These are phyloP conservation scores for Ceratocystis huliohia DNA, from an alignment of 2,329 filamentous ascomycete genomes.

Conservation along the genomic window DNA sequence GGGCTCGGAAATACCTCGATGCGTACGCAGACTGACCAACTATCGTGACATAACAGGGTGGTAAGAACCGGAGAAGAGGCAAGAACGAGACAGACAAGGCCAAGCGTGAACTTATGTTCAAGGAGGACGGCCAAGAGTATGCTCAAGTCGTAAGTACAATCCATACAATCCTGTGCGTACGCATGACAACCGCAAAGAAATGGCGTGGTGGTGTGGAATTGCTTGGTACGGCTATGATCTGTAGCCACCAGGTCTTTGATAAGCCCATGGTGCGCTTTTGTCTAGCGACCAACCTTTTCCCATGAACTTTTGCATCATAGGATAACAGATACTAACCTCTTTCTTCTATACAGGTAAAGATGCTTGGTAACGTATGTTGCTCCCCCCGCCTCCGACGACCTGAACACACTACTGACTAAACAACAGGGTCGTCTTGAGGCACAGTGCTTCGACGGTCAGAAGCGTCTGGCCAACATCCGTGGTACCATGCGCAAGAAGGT, in stretches of 20 bases:
- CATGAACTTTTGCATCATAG: background rate
- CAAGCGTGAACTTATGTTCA: conserved; percentile 97
- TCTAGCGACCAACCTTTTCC: background rate
- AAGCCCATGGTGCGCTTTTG: background rate
- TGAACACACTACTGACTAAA: conserved; percentile 8
- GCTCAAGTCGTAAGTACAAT: conserved; percentile 25
- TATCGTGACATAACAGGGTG: conserved; percentile 50
- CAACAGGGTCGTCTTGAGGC: conserved; percentile 66
- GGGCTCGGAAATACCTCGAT: background rate
- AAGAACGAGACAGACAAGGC: conserved; percentile 99
- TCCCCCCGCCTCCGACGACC: no score
- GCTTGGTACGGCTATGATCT: background rate
- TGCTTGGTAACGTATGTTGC: conserved; percentile 60
- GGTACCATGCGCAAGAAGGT: conserved; percentile 78
- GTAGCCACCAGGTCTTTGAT: background rate
- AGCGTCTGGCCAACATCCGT: conserved; percentile 48
- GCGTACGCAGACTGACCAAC: background rate
- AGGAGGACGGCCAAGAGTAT: conserved; percentile 80
- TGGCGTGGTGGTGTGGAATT: background rate
- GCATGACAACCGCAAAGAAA: background rate
- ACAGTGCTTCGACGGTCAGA: conserved; percentile 86
- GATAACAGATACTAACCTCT: conserved; percentile 2
- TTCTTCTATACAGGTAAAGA: conserved; percentile 48
- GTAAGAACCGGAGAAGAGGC: conserved; percentile 95
- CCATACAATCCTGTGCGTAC: background rate